phyloP scores from a whole-genome alignment of 2,329 filamentous ascomycete species.

The Drechslerella dactyloides region DNA sequence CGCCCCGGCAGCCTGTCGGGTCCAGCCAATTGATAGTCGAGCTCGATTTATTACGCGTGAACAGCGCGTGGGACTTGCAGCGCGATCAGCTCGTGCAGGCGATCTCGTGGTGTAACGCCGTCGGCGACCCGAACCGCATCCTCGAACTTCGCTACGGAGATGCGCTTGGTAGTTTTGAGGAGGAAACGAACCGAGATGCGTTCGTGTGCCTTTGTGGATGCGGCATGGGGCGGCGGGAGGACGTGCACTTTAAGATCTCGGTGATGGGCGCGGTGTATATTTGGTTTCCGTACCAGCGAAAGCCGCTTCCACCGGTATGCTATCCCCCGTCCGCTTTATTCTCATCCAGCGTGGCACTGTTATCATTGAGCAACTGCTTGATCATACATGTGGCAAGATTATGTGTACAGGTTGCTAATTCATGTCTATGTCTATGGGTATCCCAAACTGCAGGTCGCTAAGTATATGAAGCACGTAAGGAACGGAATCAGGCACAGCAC shows the following conservation, averaged over 20 bases:
- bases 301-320: constrained; percentile 24
- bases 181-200: constrained; percentile 15
- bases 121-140: constrained; percentile 24
- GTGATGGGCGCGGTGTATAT: constrained; percentile 35
- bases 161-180: constrained; percentile 12
- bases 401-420: not conserved
- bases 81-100: constrained; percentile 33
- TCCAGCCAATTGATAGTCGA: constrained; percentile 8
- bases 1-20: not conserved
- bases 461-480: constrained; percentile 24
- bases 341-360: too few relatives aligned
- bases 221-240: constrained; percentile 18
- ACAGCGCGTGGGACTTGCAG: constrained; percentile 41
- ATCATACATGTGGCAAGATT: not conserved
- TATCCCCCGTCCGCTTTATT: not conserved
- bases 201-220: constrained; percentile 38
- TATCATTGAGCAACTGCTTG: too few relatives aligned
- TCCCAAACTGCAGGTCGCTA: constrained; percentile 4
- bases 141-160: constrained; percentile 35
- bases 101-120: constrained; percentile 27
- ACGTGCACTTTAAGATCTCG: constrained; percentile 34
- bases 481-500: constrained; percentile 23
- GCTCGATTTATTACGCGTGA: constrained; percentile 28
- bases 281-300: constrained; percentile 39
- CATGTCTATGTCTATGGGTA: not conserved